Percentiles rank a stretch among this genome's conserved stretches.
Evolutionary conservation across 1,139 yeast genomes (phyloP).

Genomic region (Yamadazyma mexicana): DNA sequence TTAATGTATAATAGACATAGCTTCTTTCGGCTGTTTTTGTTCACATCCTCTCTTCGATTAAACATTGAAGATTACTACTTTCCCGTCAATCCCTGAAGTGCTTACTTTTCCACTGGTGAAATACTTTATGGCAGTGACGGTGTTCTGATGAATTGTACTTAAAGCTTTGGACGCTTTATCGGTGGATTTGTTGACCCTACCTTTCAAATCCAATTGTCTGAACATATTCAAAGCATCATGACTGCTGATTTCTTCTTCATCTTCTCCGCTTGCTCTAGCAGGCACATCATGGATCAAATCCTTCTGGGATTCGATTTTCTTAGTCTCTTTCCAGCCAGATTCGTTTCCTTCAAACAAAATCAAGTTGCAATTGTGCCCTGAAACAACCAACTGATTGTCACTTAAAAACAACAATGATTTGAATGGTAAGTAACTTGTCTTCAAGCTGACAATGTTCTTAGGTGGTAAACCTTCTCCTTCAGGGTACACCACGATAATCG

Average conservation of each 20-base stretch:
- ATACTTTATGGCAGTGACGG: conserved; percentile 74
- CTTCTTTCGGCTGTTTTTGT: too few species aligned
- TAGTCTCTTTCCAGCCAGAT: conserved; percentile 65
- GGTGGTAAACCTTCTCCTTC: conserved; percentile 64
- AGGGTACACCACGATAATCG: conserved; percentile 76
- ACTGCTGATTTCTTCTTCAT: conserved; percentile 62
- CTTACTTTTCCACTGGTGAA: conserved; percentile 49
- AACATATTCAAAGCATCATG: conserved; percentile 93
- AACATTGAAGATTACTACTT: conserved; percentile 62
- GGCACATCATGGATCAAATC: conserved; percentile 42
- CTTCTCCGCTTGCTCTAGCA: conserved; percentile 37
- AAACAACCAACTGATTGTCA: conserved; percentile 72
- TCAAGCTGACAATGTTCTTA: conserved; percentile 42
- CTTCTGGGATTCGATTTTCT: conserved; percentile 59
- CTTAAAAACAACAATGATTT: conserved; percentile 68
- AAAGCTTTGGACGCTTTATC: conserved; percentile 49
- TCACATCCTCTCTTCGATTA: too few species aligned
- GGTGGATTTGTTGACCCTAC: conserved; percentile 54
- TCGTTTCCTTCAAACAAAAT: conserved; percentile 75
- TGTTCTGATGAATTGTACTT: conserved; percentile 86
- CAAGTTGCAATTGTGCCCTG: conserved; percentile 93
- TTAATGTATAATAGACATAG: not conserved
- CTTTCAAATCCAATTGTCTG: conserved; percentile 93
- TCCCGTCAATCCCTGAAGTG: conserved; percentile 78
- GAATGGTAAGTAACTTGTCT: conserved; percentile 83